Evolutionary conservation across 768 basidiomycete genomes (phyloP).

Genomic region (Phlebiopsis flavidoalba): DNA sequence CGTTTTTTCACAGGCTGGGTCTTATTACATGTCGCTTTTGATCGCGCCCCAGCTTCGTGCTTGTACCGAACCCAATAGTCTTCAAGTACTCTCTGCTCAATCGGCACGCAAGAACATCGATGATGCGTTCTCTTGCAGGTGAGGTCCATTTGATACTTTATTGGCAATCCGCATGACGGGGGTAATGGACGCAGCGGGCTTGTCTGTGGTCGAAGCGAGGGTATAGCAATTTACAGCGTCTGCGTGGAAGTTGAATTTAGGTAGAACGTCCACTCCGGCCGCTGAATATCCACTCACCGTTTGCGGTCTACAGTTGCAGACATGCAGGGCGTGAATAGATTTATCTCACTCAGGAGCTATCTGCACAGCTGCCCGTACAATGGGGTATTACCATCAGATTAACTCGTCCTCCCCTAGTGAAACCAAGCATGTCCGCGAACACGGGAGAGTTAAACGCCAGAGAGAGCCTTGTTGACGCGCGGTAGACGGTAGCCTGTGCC

Average conservation of each 20-base stretch:
- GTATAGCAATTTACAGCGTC: neutral
- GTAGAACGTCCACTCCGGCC: no score
- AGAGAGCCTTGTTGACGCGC: conserved; percentile 7
- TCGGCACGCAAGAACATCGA: conserved; percentile 19
- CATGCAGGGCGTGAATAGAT: conserved; percentile 21
- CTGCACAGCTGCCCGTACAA: conserved; percentile 24
- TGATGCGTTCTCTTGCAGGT: conserved; percentile 25
- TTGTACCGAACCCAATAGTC: neutral
- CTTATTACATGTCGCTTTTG: no score
- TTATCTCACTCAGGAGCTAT: conserved; percentile 22
- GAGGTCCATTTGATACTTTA: conserved; percentile 32
- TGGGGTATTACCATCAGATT: conserved; percentile 24
- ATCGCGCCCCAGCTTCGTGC: conserved; percentile 16
- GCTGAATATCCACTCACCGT: no score
- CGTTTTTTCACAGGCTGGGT: no score
- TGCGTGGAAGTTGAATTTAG: neutral
- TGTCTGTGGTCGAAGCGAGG: conserved; percentile 23
- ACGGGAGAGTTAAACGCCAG: conserved; percentile 7
- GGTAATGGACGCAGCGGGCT: conserved; percentile 24
- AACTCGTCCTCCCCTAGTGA: conserved; percentile 10
- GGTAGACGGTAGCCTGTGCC: neutral
- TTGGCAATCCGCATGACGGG: conserved; percentile 27
- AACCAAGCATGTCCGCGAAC: conserved; percentile 10
- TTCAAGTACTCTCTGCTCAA: neutral
- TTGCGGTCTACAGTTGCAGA: conserved; percentile 21